These are phyloP conservation scores for Paramecium bursaria DNA, from an alignment of 73 alveolate species.

Conservation along the genomic window DNA sequence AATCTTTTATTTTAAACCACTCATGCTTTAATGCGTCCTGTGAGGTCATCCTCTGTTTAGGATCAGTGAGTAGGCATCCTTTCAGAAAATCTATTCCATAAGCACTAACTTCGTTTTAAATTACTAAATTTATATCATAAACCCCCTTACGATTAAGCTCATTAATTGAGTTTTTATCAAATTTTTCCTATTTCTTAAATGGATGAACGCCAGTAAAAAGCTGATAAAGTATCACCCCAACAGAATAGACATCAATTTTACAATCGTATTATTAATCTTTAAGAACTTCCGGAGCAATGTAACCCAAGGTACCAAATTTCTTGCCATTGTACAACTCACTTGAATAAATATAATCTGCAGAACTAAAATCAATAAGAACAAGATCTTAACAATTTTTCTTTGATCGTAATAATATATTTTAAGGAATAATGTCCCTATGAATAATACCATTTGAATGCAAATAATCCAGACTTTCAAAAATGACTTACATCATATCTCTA, in stretches of 20 bases:
- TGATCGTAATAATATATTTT: conserved; percentile 18
- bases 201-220: conserved; percentile 61
- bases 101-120: too few relatives aligned
- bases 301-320: conserved; percentile 65
- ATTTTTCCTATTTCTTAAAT: conserved; percentile 11
- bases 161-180: too few relatives aligned
- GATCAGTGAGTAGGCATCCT: too few relatives aligned
- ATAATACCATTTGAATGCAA: conserved; percentile 38
- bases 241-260: conserved; percentile 62
- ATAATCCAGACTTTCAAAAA: conserved; percentile 56
- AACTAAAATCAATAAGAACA: background rate
- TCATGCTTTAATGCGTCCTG: too few relatives aligned
- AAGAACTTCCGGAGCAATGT: conserved; percentile 64
- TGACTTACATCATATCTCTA: background rate
- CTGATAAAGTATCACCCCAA: conserved; percentile 54
- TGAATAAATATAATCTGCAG: conserved; percentile 19
- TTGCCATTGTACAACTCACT: conserved; percentile 16
- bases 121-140: too few relatives aligned
- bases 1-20: too few relatives aligned
- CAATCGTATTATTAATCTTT: conserved; percentile 54
- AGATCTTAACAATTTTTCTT: conserved; percentile 9
- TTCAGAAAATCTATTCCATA: too few relatives aligned
- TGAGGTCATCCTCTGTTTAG: too few relatives aligned
- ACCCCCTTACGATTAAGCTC: too few relatives aligned
- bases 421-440: conserved; percentile 47